Evolutionary conservation across 2,329 filamentous ascomycete species (phyloP).

Genomic region (Cladosporium oxysporum): DNA sequence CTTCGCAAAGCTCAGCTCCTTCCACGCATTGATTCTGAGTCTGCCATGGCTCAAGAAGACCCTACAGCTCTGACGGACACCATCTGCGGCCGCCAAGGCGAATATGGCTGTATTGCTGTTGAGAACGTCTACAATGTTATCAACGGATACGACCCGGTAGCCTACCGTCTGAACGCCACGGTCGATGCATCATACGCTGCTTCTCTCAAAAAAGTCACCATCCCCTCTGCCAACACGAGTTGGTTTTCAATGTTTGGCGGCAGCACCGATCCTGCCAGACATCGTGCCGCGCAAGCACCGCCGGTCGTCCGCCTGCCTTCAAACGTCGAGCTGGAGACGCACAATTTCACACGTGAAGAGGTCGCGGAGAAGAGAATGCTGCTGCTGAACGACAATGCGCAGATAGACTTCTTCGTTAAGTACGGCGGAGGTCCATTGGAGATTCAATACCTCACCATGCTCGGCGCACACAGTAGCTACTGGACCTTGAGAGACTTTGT

Average conservation of each 20-base stretch:
- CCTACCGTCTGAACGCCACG: conserved; percentile 87
- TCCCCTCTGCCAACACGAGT: conserved; percentile 68
- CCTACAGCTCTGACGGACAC: conserved; percentile 52
- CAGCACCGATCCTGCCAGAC: conserved; percentile 31
- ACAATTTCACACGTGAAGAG: conserved; percentile 91
- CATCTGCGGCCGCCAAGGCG: conserved; percentile 75
- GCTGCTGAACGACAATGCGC: conserved; percentile 91
- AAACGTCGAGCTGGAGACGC: conserved; percentile 85
- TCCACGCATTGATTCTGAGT: conserved; percentile 73
- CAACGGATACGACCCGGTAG: conserved; percentile 75
- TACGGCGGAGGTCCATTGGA: conserved; percentile 85
- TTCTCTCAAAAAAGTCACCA: conserved; percentile 72
- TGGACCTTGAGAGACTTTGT: conserved; percentile 88
- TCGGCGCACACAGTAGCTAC: conserved; percentile 92
- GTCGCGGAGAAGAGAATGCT: conserved; percentile 86
- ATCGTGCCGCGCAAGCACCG: conserved; percentile 35
- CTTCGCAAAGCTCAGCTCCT: conserved; percentile 72
- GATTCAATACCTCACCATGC: conserved; percentile 96
- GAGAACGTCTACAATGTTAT: conserved; percentile 97
- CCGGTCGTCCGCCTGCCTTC: conserved; percentile 45
- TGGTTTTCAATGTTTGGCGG: conserved; percentile 46
- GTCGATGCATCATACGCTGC: conserved; percentile 79
- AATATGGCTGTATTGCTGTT: conserved; percentile 86
- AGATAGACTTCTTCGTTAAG: conserved; percentile 86
- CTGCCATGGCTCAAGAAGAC: conserved; percentile 69